Percentiles rank a stretch among this genome's conserved stretches.
Evolutionary conservation across 2,329 filamentous ascomycete genomes (phyloP).

Genomic region (Elsinoe perseae): DNA sequence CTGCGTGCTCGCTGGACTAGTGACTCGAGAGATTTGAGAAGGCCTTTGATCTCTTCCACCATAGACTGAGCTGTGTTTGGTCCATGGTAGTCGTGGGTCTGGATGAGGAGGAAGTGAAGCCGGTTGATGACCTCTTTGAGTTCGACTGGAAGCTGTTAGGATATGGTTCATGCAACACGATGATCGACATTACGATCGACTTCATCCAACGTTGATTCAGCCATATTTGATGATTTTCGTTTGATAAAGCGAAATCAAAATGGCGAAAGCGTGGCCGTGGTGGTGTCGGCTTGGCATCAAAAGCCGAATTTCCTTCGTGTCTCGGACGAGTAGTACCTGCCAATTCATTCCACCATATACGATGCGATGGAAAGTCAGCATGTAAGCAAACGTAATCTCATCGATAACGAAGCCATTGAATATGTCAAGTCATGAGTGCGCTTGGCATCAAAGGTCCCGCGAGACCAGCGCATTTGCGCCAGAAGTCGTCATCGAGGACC

Average conservation of each 20-base stretch:
- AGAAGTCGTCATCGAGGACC: slow-evolving; percentile 12
- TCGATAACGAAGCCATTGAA: background rate
- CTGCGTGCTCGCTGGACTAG: slow-evolving; percentile 44
- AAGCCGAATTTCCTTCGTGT: slow-evolving; percentile 1
- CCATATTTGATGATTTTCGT: slow-evolving; percentile 20
- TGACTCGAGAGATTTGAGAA: slow-evolving; percentile 48
- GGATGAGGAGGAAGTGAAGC: slow-evolving; percentile 52
- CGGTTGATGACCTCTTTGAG: slow-evolving; percentile 55
- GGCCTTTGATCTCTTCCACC: slow-evolving; percentile 46
- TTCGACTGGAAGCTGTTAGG: slow-evolving; percentile 34
- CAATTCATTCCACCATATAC: no score
- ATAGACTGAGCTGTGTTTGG: slow-evolving; percentile 50
- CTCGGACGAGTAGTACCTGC: background rate
- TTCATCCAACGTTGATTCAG: slow-evolving; percentile 27
- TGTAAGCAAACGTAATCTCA: background rate
- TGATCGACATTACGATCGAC: slow-evolving; percentile 25
- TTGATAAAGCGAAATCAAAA: background rate
- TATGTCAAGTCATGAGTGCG: slow-evolving; percentile 7
- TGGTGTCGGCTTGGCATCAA: slow-evolving; percentile 8
- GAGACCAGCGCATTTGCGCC: slow-evolving; percentile 4
- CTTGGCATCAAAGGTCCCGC: slow-evolving; percentile 9
- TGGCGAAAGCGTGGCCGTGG: background rate
- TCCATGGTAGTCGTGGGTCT: slow-evolving; percentile 54
- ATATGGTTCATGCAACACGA: background rate
- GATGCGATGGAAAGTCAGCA: no score